A percentile compares a stretch with the other conserved stretches of the same genome.
Conservation (phyloP, 768 basidiomycete species). For the Piloderma croceum region DNA sequence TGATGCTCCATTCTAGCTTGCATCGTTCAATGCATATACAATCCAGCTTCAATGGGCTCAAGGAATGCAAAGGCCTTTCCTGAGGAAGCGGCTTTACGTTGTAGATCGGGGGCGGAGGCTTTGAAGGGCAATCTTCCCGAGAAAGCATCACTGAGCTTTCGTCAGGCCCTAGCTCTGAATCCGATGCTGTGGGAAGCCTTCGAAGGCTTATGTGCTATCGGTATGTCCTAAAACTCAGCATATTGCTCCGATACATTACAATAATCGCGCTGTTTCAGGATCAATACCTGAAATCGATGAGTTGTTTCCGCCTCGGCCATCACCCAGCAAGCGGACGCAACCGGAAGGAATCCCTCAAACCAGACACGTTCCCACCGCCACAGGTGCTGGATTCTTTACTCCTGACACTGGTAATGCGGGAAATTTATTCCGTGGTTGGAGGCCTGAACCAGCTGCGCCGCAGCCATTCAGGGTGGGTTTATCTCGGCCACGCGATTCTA, state of each 20-base stretch:
- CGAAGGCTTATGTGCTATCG: constrained; percentile 77
- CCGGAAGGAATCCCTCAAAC: constrained; percentile 47
- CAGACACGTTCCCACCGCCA: constrained; percentile 45
- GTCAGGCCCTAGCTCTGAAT: constrained; percentile 63
- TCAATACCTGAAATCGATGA: constrained; percentile 66
- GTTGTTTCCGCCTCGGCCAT: constrained; percentile 59
- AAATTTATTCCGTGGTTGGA: constrained; percentile 54
- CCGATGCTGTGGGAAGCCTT: constrained; percentile 92
- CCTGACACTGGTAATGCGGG: constrained; percentile 56
- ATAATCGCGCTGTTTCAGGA: constrained; percentile 37
- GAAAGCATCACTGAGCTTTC: constrained; percentile 66
- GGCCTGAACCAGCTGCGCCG: constrained; percentile 43
- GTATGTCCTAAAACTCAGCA: constrained; percentile 36
- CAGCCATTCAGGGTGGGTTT: constrained; percentile 57
- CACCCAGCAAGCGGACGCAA: constrained; percentile 48
- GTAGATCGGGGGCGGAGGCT: constrained; percentile 72
- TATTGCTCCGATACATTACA: constrained; percentile 13
- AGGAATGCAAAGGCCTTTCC: constrained; percentile 57
- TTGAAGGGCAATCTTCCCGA: constrained; percentile 74
- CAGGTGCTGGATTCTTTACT: constrained; percentile 72
- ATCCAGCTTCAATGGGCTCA: constrained; percentile 48
- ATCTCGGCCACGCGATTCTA: constrained; percentile 52
- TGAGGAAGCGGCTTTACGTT: constrained; percentile 67
- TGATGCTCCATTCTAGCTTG: constrained; percentile 7
- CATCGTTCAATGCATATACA: constrained; percentile 11